Percentiles rank a stretch among this genome's conserved stretches.
Evolutionary conservation across 2,329 filamentous ascomycete genomes (phyloP).

Genomic region (Fonsecaea erecta): DNA sequence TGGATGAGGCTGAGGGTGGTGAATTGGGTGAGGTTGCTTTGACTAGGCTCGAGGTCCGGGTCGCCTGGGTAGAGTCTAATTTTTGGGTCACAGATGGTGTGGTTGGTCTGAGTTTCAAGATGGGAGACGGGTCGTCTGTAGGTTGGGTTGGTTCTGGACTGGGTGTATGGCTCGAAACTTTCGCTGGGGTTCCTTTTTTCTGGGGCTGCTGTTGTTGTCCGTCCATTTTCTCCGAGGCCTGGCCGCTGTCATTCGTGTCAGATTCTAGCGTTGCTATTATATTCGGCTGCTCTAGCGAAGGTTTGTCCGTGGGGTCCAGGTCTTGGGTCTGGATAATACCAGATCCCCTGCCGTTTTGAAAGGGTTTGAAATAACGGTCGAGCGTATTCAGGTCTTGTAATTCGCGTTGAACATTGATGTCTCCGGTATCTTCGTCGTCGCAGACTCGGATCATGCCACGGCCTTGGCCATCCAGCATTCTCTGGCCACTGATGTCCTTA

Average conservation of each 20-base stretch:
- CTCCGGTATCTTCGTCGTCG: constrained; percentile 68
- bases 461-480: constrained; percentile 69
- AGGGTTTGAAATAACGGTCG: constrained; percentile 35
- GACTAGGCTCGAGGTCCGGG: neutral
- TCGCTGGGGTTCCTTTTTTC: neutral
- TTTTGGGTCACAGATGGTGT: neutral
- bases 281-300: neutral
- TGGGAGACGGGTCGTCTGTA: neutral
- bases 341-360: constrained; percentile 15
- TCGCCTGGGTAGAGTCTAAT: neutral
- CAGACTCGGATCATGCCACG: constrained; percentile 74
- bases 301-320: neutral
- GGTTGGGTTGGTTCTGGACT: neutral
- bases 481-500: constrained; percentile 67
- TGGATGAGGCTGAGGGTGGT: neutral
- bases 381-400: constrained; percentile 67
- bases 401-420: constrained; percentile 65
- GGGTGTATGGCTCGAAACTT: neutral
- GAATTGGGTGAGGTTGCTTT: neutral
- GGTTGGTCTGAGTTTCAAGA: neutral
- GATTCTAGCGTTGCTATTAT: neutral
- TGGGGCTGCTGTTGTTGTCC: neutral
- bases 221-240: neutral
- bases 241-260: constrained; percentile 4
- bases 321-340: neutral